Evolutionary conservation across 2,329 filamentous ascomycete genomes (phyloP).

Genomic region (Nectriaceae sp.): DNA sequence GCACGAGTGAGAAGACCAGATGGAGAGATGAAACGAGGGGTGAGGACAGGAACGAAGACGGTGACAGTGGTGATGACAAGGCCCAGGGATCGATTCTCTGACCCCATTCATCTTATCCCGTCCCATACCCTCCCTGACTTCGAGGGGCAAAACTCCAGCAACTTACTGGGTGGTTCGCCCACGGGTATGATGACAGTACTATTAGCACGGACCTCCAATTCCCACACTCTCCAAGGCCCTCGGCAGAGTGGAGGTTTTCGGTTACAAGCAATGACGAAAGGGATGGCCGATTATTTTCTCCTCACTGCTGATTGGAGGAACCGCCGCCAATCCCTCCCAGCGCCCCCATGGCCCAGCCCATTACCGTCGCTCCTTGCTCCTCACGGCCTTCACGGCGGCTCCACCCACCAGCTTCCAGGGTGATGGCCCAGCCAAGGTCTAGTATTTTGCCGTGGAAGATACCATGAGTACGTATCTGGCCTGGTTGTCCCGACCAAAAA

Average conservation of each 20-base stretch:
- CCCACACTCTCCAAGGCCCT: constrained; percentile 10
- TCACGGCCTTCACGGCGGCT: background rate
- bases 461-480: background rate
- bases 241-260: constrained; percentile 33
- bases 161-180: too few species aligned
- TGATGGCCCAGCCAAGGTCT: background rate
- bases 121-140: too few species aligned
- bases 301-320: constrained; percentile 16
- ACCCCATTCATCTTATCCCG: too few species aligned
- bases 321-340: background rate
- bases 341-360: constrained; percentile 2
- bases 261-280: constrained; percentile 33
- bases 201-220: background rate
- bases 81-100: too few species aligned
- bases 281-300: constrained; percentile 32
- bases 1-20: too few species aligned
- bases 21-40: too few species aligned
- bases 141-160: too few species aligned
- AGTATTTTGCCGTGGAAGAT: background rate
- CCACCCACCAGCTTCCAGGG: background rate
- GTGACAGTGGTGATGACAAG: too few species aligned
- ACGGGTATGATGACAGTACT: background rate
- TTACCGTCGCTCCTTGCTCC: constrained; percentile 2
- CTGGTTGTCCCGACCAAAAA: constrained; percentile 26
- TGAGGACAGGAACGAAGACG: too few species aligned